Percentiles rank a stretch among this genome's conserved stretches.
Conservation (phyloP, 164 flowering plant genomes). For the Euptelea pleiosperma region DNA sequence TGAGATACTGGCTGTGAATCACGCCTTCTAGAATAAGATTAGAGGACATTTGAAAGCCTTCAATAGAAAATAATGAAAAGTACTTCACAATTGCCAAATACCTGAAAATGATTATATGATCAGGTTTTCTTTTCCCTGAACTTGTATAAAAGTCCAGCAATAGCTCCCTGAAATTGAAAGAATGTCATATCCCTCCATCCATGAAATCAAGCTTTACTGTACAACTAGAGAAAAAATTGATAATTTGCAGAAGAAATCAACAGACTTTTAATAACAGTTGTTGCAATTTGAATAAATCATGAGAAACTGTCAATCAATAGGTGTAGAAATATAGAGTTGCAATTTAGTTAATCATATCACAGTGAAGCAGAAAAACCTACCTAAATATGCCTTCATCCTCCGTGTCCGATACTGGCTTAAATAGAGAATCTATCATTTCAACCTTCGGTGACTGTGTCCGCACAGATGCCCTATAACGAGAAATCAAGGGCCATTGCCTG, state of each 20-base stretch:
- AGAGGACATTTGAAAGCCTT: not conserved
- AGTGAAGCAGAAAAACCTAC: constrained; percentile 23
- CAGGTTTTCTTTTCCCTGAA: constrained; percentile 74
- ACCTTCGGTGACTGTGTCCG: constrained; percentile 86
- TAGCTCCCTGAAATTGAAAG: constrained; percentile 53
- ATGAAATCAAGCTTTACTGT: not conserved
- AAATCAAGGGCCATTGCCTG: constrained; percentile 79
- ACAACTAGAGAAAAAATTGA: not conserved
- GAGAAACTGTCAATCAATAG: no score
- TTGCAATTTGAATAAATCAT: no score
- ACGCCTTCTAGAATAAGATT: no score
- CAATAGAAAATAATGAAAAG: not conserved
- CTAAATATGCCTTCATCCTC: constrained; percentile 69
- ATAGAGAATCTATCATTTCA: constrained; percentile 74
- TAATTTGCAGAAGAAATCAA: no score
- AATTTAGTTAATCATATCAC: not conserved
- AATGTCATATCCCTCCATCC: not conserved
- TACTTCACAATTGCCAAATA: constrained; percentile 6
- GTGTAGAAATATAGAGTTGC: no score
- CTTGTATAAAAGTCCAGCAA: constrained; percentile 70
- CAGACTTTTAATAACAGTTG: no score
- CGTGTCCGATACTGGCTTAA: constrained; percentile 41
- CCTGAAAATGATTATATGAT: constrained; percentile 90
- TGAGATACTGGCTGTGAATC: no score
- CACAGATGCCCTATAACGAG: constrained; percentile 78